These are phyloP conservation scores for Fusarium sacchari DNA, from an alignment of 2,329 filamentous ascomycete species.

Conservation along the genomic window DNA sequence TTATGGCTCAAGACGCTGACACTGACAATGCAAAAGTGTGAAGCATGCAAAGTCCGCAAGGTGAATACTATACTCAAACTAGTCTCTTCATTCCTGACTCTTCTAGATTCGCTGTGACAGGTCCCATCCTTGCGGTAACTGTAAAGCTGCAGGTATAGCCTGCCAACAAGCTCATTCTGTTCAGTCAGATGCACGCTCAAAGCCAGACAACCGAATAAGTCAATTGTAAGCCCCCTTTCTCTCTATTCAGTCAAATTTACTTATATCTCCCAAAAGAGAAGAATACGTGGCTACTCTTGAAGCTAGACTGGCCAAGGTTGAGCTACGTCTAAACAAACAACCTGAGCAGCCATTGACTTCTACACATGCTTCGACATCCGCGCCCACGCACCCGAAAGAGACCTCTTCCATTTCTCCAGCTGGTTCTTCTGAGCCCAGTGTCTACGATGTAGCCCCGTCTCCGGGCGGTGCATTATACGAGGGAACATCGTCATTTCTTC, in stretches of 20 bases:
- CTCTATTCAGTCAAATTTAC: rapidly evolving
- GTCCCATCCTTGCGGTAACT: constrained; percentile 24
- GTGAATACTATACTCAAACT: neutral
- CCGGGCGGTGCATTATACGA: constrained; percentile 12
- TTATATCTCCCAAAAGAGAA: neutral
- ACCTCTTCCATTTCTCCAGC: neutral
- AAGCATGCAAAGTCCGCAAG: constrained; percentile 33
- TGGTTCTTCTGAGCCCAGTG: neutral
- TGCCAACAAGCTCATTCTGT: constrained; percentile 21
- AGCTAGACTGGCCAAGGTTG: constrained; percentile 20
- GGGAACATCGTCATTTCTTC: constrained; percentile 32
- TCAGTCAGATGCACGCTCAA: constrained; percentile 16
- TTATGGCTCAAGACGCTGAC: neutral
- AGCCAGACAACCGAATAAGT: constrained; percentile 16
- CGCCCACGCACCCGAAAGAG: neutral
- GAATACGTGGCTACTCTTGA: constrained; percentile 23
- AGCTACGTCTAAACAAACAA: constrained; percentile 7
- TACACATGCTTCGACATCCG: neutral
- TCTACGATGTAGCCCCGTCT: neutral
- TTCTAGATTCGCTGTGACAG: constrained; percentile 29
- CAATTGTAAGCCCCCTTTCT: constrained; percentile 3
- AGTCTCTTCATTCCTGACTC: neutral
- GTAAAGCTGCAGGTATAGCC: constrained; percentile 21
- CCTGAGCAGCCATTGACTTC: neutral
- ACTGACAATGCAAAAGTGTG: constrained; percentile 21